These are phyloP conservation scores for Nyssa sinensis DNA, from an alignment of 148 eudicot species.

Conservation along the genomic window DNA sequence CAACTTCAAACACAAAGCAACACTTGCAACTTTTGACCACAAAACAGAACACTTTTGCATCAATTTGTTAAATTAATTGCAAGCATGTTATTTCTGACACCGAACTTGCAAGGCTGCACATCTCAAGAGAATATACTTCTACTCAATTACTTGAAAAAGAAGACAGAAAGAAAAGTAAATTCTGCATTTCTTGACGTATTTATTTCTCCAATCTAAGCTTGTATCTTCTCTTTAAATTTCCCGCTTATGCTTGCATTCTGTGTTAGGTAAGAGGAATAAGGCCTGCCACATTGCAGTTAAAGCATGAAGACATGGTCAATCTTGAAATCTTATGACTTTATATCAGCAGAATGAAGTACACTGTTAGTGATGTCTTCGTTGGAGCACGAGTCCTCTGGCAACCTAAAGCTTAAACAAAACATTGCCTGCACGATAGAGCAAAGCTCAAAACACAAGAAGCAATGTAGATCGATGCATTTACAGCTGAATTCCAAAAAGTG, in stretches of 20 bases:
- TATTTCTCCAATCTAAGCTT: slow-evolving; percentile 2
- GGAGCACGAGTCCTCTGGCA: slow-evolving; percentile 80
- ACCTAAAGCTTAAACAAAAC: slow-evolving; percentile 92
- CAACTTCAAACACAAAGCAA: neutral
- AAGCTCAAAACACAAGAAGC: neutral
- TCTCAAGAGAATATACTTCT: neutral
- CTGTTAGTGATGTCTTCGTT: slow-evolving; percentile 23
- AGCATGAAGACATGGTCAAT: neutral
- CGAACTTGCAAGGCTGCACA: neutral
- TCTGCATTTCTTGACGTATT: neutral
- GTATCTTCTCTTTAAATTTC: slow-evolving; percentile 5
- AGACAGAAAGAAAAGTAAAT: neutral
- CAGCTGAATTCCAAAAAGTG: neutral
- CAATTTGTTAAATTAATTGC: neutral
- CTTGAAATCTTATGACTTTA: neutral
- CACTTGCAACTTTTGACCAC: neutral
- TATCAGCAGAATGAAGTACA: slow-evolving; percentile 13
- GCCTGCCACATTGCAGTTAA: neutral
- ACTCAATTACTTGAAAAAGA: neutral
- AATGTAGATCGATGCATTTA: neutral
- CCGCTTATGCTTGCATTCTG: neutral
- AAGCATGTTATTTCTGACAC: neutral
- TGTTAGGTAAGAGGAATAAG: slow-evolving; percentile 1
- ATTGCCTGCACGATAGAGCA: slow-evolving; percentile 62
- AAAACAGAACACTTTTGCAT: neutral